Evolutionary conservation across 2,329 filamentous ascomycete species (phyloP).

Genomic region (Curvularia sp.): DNA sequence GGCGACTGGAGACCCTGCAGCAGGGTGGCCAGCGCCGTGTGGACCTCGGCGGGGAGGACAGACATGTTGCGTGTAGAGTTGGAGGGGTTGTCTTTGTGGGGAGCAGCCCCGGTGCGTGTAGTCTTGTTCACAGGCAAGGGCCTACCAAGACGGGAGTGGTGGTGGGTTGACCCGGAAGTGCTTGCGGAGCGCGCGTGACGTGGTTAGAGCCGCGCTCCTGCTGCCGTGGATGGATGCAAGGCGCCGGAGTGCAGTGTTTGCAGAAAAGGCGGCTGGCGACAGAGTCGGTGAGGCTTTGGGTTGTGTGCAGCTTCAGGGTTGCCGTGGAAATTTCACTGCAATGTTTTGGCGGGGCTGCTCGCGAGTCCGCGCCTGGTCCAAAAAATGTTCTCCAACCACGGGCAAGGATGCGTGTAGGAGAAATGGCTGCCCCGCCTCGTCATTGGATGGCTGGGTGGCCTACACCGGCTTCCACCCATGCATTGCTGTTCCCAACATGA

Average conservation of each 20-base stretch:
- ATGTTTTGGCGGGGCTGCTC: slow-evolving; percentile 29
- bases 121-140: slow-evolving; percentile 21
- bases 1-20: slow-evolving; percentile 86
- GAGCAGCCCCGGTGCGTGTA: slow-evolving; percentile 27
- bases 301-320: slow-evolving; percentile 16
- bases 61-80: slow-evolving; percentile 67
- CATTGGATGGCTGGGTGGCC: slow-evolving; percentile 13
- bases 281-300: slow-evolving; percentile 3
- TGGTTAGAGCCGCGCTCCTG: slow-evolving; percentile 12
- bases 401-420: slow-evolving; percentile 17
- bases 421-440: slow-evolving; percentile 8
- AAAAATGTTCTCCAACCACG: slow-evolving; percentile 20
- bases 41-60: slow-evolving; percentile 81
- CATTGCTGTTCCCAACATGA: background rate
- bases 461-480: slow-evolving; percentile 1
- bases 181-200: slow-evolving; percentile 20
- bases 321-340: slow-evolving; percentile 25
- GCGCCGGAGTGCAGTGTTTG: background rate
- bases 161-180: slow-evolving; percentile 3
- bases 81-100: slow-evolving; percentile 23
- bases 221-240: slow-evolving; percentile 11
- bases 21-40: slow-evolving; percentile 83
- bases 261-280: slow-evolving; percentile 11
- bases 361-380: slow-evolving; percentile 20
- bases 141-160: slow-evolving; percentile 5